Evolutionary conservation across 2,329 filamentous ascomycete genomes (phyloP).

Genomic region (Chaetothyriales sp.): DNA sequence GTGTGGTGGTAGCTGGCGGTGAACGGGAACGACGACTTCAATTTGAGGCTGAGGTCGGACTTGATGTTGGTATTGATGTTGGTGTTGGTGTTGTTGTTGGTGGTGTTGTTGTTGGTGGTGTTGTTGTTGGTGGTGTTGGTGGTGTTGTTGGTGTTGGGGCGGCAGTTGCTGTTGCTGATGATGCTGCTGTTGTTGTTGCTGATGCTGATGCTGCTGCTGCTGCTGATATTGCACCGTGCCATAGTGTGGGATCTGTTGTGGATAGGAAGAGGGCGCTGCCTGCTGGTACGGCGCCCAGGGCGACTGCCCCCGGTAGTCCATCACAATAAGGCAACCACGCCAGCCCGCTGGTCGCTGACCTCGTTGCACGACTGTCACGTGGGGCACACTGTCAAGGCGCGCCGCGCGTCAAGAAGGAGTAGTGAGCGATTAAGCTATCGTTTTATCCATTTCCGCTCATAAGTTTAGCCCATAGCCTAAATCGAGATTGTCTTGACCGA

Average conservation of each 20-base stretch:
- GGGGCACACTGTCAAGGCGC: neutral
- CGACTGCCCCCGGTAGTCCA: neutral
- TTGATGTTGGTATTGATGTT: slow-evolving; percentile 2
- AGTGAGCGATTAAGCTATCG: neutral
- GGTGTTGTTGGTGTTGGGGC: slow-evolving; percentile 5
- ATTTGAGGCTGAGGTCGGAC: neutral
- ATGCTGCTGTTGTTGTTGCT: slow-evolving; percentile 3
- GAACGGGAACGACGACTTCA: slow-evolving; percentile 1
- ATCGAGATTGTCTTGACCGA: neutral
- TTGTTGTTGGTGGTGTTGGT: slow-evolving; percentile 1
- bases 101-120: slow-evolving; percentile 3
- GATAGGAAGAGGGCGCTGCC: neutral
- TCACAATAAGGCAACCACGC: neutral
- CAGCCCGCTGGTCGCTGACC: neutral
- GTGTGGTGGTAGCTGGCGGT: slow-evolving; percentile 16
- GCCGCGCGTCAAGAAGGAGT: no score
- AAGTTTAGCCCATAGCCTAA: neutral
- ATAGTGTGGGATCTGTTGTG: slow-evolving; percentile 1
- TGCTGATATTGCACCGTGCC: neutral
- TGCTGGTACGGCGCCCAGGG: neutral
- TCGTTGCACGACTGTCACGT: neutral
- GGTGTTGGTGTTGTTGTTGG: slow-evolving; percentile 7
- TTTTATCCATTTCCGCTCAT: neutral
- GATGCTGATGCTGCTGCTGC: slow-evolving; percentile 6
- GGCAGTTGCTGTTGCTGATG: neutral